Conservation (phyloP, 768 basidiomycete genomes). For the Suillus ampliporus region DNA sequence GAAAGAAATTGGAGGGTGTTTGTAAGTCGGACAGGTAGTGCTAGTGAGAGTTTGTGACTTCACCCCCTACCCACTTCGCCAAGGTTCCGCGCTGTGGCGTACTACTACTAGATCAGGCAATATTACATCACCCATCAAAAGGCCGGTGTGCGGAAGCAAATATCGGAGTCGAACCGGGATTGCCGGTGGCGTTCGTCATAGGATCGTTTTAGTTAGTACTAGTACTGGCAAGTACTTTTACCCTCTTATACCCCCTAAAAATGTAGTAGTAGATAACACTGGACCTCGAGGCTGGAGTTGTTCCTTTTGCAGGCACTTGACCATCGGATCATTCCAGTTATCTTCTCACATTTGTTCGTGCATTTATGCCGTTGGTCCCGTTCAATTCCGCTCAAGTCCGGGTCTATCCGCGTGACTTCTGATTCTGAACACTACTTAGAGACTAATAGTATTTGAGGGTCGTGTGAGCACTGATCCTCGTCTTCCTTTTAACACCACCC, state of each 20-base stretch:
- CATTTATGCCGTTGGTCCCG: conserved; percentile 14
- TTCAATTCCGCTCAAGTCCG: conserved; percentile 20
- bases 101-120: background rate
- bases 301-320: background rate
- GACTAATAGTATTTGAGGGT: conserved; percentile 17
- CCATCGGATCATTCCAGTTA: background rate
- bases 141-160: background rate
- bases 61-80: background rate
- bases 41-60: background rate
- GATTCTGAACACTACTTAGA: conserved; percentile 7
- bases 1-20: background rate
- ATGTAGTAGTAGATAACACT: background rate
- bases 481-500: conserved; percentile 10
- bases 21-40: background rate
- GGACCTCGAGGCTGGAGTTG: conserved; percentile 6
- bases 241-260: background rate
- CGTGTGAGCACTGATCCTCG: conserved; percentile 18
- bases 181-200: background rate
- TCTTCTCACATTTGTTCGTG: conserved; percentile 3
- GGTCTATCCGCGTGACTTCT: conserved; percentile 21
- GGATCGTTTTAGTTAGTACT: too few species aligned
- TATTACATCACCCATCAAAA: conserved; percentile 6
- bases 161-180: background rate
- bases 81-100: background rate
- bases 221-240: too few species aligned